Evolutionary conservation across 1,284 basidiomycete species (phyloP), one percentile per base, ranked within the genome.

Genomic region (Microbotryum scabiosae): DNA sequence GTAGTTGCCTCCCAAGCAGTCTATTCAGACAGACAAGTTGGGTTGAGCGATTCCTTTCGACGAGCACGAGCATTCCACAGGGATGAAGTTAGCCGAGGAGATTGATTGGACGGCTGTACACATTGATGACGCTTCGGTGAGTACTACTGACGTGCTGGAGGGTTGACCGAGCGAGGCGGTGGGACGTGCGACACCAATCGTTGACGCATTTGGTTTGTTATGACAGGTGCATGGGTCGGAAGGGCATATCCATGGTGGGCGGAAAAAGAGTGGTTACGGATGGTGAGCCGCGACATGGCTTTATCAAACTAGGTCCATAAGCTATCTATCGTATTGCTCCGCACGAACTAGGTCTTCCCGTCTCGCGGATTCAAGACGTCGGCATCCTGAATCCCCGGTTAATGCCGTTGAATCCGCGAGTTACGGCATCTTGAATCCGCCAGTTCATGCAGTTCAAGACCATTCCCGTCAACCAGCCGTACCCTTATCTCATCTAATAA

Each of bases 81-180:
- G 50, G 2, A 36, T 47, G 12, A 32, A 61, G 7, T 43, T 72
- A 16, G 70, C 72, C 1, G 41, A 62, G 10, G 32, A 57, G 12
- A 71, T 75, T 59, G 65, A 74, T n/a, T 59, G 68, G 1, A 72
- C 69, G 2, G 67, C 69, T 58, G 70, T 73, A 0, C 73, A 74
- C 59, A 66, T 74, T 56, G 71, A 72, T 53, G 65, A 67, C 2
- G 63, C 69, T 26, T 45, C 32, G 36, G 16, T 41, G 36, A 41
- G 36, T 41, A 41, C 14, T 18, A 18, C 4, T 16, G 36, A 4
- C 14, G 5, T 18, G 14, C 36, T 12, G 14, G 36, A 41, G 9
- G 10, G 36, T 43, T 20, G 36, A 16, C 30, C 54, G 49, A 14
- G 30, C 57, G 8, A 69, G 68, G 2, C 56, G 30, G 30, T 30